phyloP scores from a whole-genome alignment of 257 asterid genomes.

The Gentiana straminea region DNA sequence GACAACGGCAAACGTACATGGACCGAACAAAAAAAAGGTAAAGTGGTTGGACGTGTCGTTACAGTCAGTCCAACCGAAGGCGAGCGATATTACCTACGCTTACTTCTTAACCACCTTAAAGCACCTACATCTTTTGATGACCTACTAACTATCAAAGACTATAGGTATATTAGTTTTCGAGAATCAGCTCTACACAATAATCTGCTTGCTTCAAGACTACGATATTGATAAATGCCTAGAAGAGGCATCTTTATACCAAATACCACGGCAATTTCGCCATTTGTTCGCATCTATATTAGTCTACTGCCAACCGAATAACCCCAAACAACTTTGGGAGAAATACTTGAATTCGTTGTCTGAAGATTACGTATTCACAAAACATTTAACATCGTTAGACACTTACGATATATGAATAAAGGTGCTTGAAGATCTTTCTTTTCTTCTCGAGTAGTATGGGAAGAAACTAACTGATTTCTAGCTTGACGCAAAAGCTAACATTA shows the following conservation, averaged over 20 bases:
- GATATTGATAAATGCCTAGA: not conserved
- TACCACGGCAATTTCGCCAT: not conserved
- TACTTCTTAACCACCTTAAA: not conserved
- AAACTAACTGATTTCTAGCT: not conserved
- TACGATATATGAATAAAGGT: not conserved
- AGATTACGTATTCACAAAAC: not conserved
- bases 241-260: not conserved
- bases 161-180: not conserved
- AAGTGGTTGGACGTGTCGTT: no score
- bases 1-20: no score
- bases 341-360: not conserved
- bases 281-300: not conserved
- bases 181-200: not conserved
- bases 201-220: not conserved
- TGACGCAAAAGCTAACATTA: not conserved
- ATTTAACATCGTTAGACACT: not conserved
- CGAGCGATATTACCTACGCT: no score
- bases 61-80: rapidly evolving
- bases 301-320: not conserved
- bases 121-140: not conserved
- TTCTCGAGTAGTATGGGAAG: not conserved
- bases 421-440: not conserved
- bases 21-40: no score
- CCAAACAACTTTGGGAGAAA: not conserved
- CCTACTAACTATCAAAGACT: not conserved